These are phyloP conservation scores for Globisporangium echinulatum DNA, from an alignment of 352 stramenopile genomes.

Conservation along the genomic window DNA sequence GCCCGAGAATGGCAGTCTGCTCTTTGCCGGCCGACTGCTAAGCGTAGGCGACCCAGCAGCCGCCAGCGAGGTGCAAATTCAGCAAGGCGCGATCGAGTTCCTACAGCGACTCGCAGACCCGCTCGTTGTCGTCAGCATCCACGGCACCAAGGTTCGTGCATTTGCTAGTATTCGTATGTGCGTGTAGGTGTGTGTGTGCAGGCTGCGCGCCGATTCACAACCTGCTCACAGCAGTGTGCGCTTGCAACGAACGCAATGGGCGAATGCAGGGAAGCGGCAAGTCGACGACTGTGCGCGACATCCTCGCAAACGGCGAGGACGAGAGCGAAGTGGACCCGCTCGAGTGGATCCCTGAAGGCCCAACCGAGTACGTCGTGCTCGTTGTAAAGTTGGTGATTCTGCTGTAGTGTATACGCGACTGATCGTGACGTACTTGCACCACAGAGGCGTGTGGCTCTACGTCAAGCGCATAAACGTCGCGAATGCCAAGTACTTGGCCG, in stretches of 20 bases:
- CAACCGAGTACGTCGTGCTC: slow-evolving; percentile 13
- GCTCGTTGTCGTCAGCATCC: slow-evolving; percentile 63
- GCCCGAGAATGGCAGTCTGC: slow-evolving; percentile 25
- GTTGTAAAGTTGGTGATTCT: too few relatives aligned
- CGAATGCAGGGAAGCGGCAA: slow-evolving; percentile 41
- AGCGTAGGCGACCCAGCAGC: slow-evolving; percentile 27
- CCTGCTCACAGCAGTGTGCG: neutral
- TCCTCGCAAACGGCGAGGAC: slow-evolving; percentile 22
- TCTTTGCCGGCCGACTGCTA: slow-evolving; percentile 65
- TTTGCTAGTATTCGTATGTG: neutral
- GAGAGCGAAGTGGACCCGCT: slow-evolving; percentile 11
- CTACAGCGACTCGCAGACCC: slow-evolving; percentile 62
- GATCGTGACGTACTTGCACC: neutral
- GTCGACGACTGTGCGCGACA: slow-evolving; percentile 31
- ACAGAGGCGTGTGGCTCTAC: slow-evolving; percentile 62
- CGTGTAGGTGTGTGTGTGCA: neutral
- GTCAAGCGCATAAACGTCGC: slow-evolving; percentile 55
- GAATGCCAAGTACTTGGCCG: slow-evolving; percentile 66
- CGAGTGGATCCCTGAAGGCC: slow-evolving; percentile 16
- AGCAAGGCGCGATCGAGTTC: slow-evolving; percentile 67
- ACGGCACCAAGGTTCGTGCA: slow-evolving; percentile 32
- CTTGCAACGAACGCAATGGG: neutral
- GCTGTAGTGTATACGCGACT: too few relatives aligned
- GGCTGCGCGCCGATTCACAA: neutral
- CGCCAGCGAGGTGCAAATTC: slow-evolving; percentile 51